Evolutionary conservation across 495 filamentous ascomycete genomes (phyloP).

Genomic region (Penicillium alfredii): DNA sequence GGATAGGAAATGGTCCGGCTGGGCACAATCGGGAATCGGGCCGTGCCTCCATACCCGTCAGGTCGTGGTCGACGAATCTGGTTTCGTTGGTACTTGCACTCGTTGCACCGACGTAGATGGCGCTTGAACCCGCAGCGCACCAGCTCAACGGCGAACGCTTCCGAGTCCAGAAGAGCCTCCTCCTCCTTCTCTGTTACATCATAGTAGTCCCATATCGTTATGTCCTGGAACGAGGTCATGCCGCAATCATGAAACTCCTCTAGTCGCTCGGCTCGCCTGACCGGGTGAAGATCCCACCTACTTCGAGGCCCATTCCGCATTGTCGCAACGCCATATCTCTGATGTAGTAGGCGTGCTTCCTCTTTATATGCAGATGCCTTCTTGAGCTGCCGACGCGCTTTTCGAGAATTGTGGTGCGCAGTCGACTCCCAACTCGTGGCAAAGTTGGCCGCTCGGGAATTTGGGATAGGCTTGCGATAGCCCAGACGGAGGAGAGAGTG

Average conservation of each 20-base stretch:
- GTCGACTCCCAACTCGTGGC: conserved; percentile 8
- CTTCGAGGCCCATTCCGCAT: no score
- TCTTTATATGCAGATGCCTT: no score
- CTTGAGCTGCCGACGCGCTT: no score
- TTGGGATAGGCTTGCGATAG: conserved; percentile 10
- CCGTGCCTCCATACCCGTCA: background rate
- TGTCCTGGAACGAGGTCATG: conserved; percentile 1
- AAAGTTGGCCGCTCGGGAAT: conserved; percentile 1
- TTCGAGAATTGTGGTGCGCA: no score
- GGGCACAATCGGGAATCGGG: conserved; percentile 1
- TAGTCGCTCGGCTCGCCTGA: background rate
- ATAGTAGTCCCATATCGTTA: background rate
- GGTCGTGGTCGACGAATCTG: background rate
- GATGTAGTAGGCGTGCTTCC: background rate
- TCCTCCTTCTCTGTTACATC: background rate
- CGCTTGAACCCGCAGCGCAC: conserved; percentile 11
- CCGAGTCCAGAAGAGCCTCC: conserved; percentile 3
- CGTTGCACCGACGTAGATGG: conserved; percentile 13
- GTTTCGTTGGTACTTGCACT: conserved; percentile 5
- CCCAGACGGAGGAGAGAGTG: conserved; percentile 5
- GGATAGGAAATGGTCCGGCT: conserved; percentile 3
- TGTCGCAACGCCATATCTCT: no score
- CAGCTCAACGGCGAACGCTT: conserved; percentile 5
- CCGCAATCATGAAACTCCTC: conserved; percentile 2
- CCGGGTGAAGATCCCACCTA: no score